Base-by-base conservation (phyloP, 2,329 filamentous ascomycete genomes). In the Penicillium sp. region DNA sequence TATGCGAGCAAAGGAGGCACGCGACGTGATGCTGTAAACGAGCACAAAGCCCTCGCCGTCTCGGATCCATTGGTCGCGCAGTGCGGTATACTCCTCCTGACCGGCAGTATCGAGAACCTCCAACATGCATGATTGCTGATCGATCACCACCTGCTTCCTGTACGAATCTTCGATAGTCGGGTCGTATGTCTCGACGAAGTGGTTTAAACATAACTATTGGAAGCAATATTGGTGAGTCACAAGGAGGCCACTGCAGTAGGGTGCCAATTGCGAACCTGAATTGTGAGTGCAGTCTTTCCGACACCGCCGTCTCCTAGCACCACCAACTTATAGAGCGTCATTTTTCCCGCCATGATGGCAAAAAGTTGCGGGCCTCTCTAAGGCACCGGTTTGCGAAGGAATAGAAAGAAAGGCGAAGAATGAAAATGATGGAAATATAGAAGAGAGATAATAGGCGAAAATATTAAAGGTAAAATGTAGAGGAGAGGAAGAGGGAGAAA, bases 21-120 rank as follows among this genome's bases (percentile, higher is more conserved):
- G 90, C 56, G 94, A 98, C 15, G 95, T 97, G 80, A 99, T 98
- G 83, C 93, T 97, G 84, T 99, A 98, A 67, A 99, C 95, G 64
- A 99, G 85, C 31, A 99, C 92, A 76, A 98, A 98, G 21, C 95
- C 95, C 78, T 99, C 95, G 69, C 95, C 94, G 75, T 98, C 94
- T 71, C 95, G 89, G 77, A 98, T 98, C 94, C 94, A 98, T 82
- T 98, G 95, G 78, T 98, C 95, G 74, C 95, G 87, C 72, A 98
- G 83, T 51, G 95, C 95, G 66, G 94, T 97, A 81, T 98, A 99
- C 82, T 99, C 95, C 82, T 99, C 95, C 79, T 99, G 95, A 61
- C 95, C 95, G 56, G 95, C 95, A 58, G 95, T 99, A 81, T 99
- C 95, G 72, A 97, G 87, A 58, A 97, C 93, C 79, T 98, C 94